A percentile compares a stretch with the other conserved stretches of the same genome.
phyloP scores from a whole-genome alignment of 257 asterid genomes.

The Solanum paucissectum region DNA sequence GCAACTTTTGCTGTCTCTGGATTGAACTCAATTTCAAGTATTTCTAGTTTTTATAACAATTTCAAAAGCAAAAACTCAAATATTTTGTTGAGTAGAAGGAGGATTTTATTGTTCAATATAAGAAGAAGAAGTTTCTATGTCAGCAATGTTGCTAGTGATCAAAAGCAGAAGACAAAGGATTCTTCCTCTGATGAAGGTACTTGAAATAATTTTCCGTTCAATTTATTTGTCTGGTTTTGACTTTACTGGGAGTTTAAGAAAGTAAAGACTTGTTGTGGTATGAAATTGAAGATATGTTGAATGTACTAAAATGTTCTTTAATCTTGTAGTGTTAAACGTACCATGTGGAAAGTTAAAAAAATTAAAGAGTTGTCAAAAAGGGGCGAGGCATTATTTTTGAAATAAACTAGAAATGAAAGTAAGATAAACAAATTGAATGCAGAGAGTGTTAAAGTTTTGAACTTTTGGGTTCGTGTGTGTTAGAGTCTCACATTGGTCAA shows the following conservation, averaged over 20 bases:
- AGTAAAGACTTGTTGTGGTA: background rate
- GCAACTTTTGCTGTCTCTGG: background rate
- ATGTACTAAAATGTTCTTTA: background rate
- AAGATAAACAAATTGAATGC: background rate
- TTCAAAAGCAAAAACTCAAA: background rate
- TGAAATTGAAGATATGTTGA: background rate
- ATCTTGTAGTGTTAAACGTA: background rate
- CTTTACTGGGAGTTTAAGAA: background rate
- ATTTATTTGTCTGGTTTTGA: background rate
- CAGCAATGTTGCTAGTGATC: slow-evolving; percentile 38
- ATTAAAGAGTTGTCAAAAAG: background rate
- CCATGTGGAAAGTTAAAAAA: background rate
- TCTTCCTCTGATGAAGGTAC: background rate
- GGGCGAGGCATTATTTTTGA: background rate
- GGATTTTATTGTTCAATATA: slow-evolving; percentile 4
- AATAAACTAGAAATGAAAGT: background rate
- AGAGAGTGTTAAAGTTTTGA: background rate
- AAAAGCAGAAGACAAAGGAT: slow-evolving; percentile 9
- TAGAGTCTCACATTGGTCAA: background rate
- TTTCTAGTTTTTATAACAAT: background rate
- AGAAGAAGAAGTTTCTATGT: slow-evolving; percentile 23
- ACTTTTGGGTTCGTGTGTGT: background rate
- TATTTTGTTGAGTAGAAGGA: background rate
- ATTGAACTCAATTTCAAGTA: background rate
- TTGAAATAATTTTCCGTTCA: background rate